A percentile compares a stretch with the other conserved stretches of the same genome.
Conservation (phyloP, 768 basidiomycete species). For the Dacryopinax primogenitus region DNA sequence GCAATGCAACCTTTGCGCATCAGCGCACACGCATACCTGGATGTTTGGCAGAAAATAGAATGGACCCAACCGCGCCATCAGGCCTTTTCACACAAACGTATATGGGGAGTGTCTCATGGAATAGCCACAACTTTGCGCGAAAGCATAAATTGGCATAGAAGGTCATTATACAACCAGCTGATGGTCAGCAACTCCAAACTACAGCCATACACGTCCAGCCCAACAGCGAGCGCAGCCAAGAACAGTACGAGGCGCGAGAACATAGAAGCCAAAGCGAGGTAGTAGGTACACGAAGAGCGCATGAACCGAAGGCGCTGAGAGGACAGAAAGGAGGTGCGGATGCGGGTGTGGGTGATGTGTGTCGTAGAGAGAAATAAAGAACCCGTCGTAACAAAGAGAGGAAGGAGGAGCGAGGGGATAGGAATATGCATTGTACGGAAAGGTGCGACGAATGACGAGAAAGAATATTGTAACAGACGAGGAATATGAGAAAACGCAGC, state of each 20-base stretch:
- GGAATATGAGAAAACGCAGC: neutral
- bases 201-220: slow-evolving; percentile 9
- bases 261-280: neutral
- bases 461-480: neutral
- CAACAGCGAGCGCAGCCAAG: neutral
- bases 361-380: neutral
- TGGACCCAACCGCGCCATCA: too few relatives aligned
- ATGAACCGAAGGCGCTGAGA: neutral
- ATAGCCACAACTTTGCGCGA: too few relatives aligned
- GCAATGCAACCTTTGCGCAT: too few relatives aligned
- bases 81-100: too few relatives aligned
- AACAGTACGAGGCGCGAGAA: neutral
- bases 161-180: neutral
- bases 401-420: neutral
- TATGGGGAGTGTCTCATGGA: too few relatives aligned
- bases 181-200: neutral
- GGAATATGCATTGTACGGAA: slow-evolving; percentile 1
- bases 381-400: neutral
- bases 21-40: too few relatives aligned
- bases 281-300: neutral
- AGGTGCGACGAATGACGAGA: neutral
- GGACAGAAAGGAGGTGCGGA: neutral
- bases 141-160: slow-evolving; percentile 1
- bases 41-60: too few relatives aligned
- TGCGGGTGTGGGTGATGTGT: neutral